These are phyloP conservation scores for Pholiota microspora DNA, from an alignment of 768 basidiomycete species.

Conservation along the genomic window DNA sequence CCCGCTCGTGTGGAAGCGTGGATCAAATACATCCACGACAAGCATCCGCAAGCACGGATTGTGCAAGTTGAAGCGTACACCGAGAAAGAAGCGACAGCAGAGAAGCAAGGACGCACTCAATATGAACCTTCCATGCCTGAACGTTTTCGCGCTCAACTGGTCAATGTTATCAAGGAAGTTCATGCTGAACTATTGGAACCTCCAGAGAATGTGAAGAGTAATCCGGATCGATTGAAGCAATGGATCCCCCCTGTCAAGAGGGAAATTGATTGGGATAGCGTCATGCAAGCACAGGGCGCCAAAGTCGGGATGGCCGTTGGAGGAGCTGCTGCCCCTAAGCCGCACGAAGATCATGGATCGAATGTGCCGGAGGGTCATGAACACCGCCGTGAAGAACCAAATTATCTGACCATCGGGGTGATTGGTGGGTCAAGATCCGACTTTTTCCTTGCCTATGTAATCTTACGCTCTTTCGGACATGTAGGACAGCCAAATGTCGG, in stretches of 20 bases:
- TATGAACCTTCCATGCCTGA: slow-evolving; percentile 70
- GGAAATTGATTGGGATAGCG: slow-evolving; percentile 73
- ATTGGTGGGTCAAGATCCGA: slow-evolving; percentile 50
- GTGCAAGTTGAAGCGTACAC: slow-evolving; percentile 78
- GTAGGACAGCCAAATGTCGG: slow-evolving; percentile 94
- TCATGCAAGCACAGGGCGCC: slow-evolving; percentile 43
- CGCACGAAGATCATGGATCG: slow-evolving; percentile 21
- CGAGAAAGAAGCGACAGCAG: slow-evolving; percentile 39
- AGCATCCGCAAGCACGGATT: slow-evolving; percentile 54
- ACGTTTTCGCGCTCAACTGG: slow-evolving; percentile 59
- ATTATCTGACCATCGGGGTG: slow-evolving; percentile 75
- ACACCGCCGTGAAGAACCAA: slow-evolving; percentile 38
- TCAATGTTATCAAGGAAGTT: slow-evolving; percentile 60
- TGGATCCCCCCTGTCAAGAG: slow-evolving; percentile 70
- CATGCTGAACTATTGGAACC: slow-evolving; percentile 70
- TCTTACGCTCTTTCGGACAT: neutral
- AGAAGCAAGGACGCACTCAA: slow-evolving; percentile 44
- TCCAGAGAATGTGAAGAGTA: slow-evolving; percentile 53
- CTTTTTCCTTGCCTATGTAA: neutral
- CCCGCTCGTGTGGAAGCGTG: slow-evolving; percentile 61
- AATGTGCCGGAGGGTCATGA: slow-evolving; percentile 17
- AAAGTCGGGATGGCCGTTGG: slow-evolving; percentile 45
- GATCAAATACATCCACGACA: slow-evolving; percentile 54
- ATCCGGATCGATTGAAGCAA: slow-evolving; percentile 43
- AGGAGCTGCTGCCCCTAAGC: slow-evolving; percentile 32